These are phyloP conservation scores for Rhynchosporium agropyri DNA, from an alignment of 2,329 filamentous ascomycete species.

Conservation along the genomic window DNA sequence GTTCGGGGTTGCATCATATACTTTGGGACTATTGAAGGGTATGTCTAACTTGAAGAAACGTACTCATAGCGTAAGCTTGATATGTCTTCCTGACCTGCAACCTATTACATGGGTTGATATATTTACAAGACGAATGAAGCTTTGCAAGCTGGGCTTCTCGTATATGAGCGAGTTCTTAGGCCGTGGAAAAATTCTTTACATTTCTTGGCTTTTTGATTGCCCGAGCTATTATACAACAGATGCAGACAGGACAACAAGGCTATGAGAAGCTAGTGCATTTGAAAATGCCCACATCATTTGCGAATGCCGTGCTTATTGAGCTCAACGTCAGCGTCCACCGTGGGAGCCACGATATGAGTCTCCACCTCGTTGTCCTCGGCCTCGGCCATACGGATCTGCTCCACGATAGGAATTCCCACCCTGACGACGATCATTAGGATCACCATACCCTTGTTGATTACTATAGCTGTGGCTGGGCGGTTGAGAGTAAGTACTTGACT, in stretches of 20 bases:
- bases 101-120: too few relatives aligned
- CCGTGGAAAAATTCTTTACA: too few relatives aligned
- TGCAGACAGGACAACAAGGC: not conserved
- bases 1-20: too few relatives aligned
- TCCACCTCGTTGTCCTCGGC: conserved; percentile 26
- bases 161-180: too few relatives aligned
- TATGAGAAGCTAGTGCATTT: not conserved
- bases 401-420: conserved; percentile 30
- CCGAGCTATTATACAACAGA: conserved; percentile 8
- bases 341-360: conserved; percentile 19
- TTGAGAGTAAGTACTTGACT: conserved; percentile 33
- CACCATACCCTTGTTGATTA: conserved; percentile 26
- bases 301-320: too few relatives aligned
- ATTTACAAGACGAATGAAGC: too few relatives aligned
- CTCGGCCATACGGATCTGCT: conserved; percentile 25
- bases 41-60: too few relatives aligned
- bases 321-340: conserved; percentile 14
- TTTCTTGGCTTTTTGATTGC: not conserved
- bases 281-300: too few relatives aligned
- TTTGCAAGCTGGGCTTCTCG: too few relatives aligned
- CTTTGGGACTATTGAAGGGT: too few relatives aligned
- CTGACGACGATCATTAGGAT: conserved; percentile 26
- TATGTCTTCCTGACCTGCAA: too few relatives aligned
- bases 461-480: conserved; percentile 26
- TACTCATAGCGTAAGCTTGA: too few relatives aligned